A percentile compares a stretch with the other conserved stretches of the same genome.
Conservation (phyloP, 2,329 filamentous ascomycete species). For the Plenodomus tracheiphilus region DNA sequence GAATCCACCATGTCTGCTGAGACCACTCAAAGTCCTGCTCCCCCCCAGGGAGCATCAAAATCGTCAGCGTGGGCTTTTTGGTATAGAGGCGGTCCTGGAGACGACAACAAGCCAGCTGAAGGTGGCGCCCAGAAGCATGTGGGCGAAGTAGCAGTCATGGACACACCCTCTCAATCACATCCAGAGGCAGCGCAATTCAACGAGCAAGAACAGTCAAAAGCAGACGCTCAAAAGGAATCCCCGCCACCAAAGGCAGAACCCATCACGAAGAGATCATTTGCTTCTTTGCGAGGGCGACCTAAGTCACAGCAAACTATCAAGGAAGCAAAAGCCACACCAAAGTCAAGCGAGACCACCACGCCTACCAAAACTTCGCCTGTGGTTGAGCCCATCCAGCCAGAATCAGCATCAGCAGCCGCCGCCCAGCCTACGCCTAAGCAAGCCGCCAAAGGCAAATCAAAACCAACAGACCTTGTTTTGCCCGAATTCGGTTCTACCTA, state of each 20-base stretch:
- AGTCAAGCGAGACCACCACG: constrained; percentile 44
- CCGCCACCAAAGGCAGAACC: constrained; percentile 23
- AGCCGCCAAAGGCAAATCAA: constrained; percentile 28
- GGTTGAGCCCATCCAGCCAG: constrained; percentile 29
- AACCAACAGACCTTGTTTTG: constrained; percentile 65
- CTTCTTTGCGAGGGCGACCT: constrained; percentile 37
- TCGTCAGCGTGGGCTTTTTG: constrained; percentile 79
- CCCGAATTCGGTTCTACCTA: constrained; percentile 74
- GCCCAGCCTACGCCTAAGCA: constrained; percentile 32
- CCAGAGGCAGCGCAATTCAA: constrained; percentile 58
- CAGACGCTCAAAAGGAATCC: constrained; percentile 21
- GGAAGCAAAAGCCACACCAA: constrained; percentile 21
- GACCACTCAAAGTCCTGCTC: constrained; percentile 6
- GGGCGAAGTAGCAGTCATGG: constrained; percentile 54
- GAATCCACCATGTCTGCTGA: constrained; percentile 14
- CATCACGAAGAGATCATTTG: constrained; percentile 30
- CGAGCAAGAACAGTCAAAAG: constrained; percentile 41
- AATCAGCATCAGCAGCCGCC: constrained; percentile 30
- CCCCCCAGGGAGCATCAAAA: constrained; percentile 47
- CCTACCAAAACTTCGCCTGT: constrained; percentile 34
- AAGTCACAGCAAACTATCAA: constrained; percentile 27
- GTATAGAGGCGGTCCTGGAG: constrained; percentile 63
- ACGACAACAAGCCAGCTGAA: constrained; percentile 57
- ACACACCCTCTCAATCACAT: constrained; percentile 54
- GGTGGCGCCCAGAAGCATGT: constrained; percentile 61